phyloP scores from a whole-genome alignment of 1,284 basidiomycete species.

The Malassezia furfur region DNA sequence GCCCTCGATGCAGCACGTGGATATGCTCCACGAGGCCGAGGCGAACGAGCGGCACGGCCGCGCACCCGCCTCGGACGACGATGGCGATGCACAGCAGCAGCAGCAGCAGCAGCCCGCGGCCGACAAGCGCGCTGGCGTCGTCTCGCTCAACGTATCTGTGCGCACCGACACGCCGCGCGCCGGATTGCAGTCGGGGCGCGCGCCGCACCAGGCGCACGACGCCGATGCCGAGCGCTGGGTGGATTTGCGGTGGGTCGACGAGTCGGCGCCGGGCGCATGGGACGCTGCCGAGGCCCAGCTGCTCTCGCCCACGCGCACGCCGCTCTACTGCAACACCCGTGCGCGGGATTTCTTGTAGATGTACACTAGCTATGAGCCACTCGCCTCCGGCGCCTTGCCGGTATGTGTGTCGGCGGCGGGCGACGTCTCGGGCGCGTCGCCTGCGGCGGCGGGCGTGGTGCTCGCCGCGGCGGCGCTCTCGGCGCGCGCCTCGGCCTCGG shows the following conservation, averaged over 20 bases:
- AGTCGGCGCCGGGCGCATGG: constrained; percentile 9
- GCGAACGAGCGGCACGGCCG: constrained; percentile 32
- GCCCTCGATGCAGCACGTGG: constrained; percentile 46
- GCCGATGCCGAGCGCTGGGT: constrained; percentile 46
- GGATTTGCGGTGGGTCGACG: constrained; percentile 38
- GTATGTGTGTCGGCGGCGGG: neutral
- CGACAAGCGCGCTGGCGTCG: constrained; percentile 17
- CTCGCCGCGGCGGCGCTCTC: neutral
- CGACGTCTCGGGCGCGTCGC: neutral
- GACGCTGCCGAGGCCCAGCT: neutral
- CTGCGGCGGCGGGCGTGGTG: neutral
- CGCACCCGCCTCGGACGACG: constrained; percentile 27
- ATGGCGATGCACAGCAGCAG: constrained; percentile 21
- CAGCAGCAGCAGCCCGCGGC: too few species aligned
- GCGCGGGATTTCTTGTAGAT: constrained; percentile 10
- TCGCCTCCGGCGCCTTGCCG: neutral
- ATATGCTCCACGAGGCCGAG: constrained; percentile 33
- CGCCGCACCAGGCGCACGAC: constrained; percentile 8
- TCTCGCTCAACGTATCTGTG: constrained; percentile 35
- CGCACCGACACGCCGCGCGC: constrained; percentile 23
- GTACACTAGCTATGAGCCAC: neutral
- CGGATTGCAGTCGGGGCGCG: constrained; percentile 27
- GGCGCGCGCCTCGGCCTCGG: constrained; percentile 20
- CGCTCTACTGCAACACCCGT: constrained; percentile 2
- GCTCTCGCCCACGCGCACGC: constrained; percentile 1